Conservation (phyloP, 768 basidiomycete species). For the Megacollybia marginata region DNA sequence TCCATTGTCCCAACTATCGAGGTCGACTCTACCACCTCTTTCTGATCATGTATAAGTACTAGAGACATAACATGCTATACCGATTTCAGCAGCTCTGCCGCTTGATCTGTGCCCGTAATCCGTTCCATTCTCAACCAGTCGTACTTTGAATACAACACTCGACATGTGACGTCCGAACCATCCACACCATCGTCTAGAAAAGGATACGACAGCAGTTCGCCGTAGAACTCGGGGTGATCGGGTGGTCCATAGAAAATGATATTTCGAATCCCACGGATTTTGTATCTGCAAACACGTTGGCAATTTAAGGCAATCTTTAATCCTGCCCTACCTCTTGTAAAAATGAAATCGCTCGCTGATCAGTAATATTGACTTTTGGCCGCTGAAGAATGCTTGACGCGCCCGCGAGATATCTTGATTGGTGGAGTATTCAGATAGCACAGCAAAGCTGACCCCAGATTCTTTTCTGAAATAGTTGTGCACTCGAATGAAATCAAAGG, state of each 20-base stretch:
- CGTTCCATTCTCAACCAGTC: slow-evolving; percentile 86
- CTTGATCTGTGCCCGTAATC: slow-evolving; percentile 56
- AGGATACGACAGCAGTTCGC: slow-evolving; percentile 83
- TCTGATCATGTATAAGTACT: slow-evolving; percentile 29
- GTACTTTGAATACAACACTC: slow-evolving; percentile 80
- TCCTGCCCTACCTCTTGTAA: slow-evolving; percentile 61
- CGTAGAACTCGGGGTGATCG: slow-evolving; percentile 86
- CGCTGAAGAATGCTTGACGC: slow-evolving; percentile 85
- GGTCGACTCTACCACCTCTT: slow-evolving; percentile 85
- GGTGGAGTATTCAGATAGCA: slow-evolving; percentile 91
- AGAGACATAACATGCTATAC: not conserved
- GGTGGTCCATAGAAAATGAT: slow-evolving; percentile 91
- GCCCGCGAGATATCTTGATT: slow-evolving; percentile 94
- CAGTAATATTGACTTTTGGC: slow-evolving; percentile 79
- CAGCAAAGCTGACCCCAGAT: slow-evolving; percentile 61
- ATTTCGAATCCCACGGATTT: slow-evolving; percentile 87
- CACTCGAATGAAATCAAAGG: slow-evolving; percentile 92
- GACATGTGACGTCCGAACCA: slow-evolving; percentile 72
- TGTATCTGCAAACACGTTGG: slow-evolving; percentile 51
- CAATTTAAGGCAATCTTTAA: not conserved
- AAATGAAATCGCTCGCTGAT: slow-evolving; percentile 99
- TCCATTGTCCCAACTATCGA: slow-evolving; percentile 99
- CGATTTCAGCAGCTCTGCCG: slow-evolving; percentile 33
- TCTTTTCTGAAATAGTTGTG: slow-evolving; percentile 80
- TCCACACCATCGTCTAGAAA: slow-evolving; percentile 91